phyloP scores from a whole-genome alignment of 1,284 basidiomycete genomes.

The Puccinia novopanici region DNA sequence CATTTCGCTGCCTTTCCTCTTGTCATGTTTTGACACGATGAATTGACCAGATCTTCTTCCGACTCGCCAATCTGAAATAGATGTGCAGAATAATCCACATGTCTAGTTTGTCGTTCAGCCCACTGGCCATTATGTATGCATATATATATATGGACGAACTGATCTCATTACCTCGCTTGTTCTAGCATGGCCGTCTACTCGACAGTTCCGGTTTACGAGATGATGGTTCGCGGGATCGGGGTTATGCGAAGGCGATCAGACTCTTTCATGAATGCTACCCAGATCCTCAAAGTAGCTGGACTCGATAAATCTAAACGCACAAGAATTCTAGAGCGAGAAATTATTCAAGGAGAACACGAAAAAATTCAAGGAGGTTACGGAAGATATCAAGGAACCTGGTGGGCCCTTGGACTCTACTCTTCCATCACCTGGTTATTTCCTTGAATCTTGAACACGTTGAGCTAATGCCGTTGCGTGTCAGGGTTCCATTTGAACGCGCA shows the following conservation, averaged over 20 bases:
- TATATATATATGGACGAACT: background rate
- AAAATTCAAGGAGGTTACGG: slow-evolving; percentile 99
- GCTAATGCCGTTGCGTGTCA: slow-evolving; percentile 57
- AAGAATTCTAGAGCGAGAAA: slow-evolving; percentile 97
- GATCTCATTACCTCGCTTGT: background rate
- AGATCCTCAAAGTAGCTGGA: slow-evolving; percentile 97
- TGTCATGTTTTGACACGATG: background rate
- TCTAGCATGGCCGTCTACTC: slow-evolving; percentile 59
- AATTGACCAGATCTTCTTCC: background rate
- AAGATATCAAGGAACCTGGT: slow-evolving; percentile 99
- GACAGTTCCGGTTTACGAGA: slow-evolving; percentile 61
- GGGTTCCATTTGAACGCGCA: slow-evolving; percentile 89
- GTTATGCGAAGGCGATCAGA: slow-evolving; percentile 95
- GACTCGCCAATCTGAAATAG: slow-evolving; percentile 23
- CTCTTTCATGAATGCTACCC: slow-evolving; percentile 91
- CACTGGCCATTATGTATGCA: background rate
- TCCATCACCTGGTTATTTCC: background rate
- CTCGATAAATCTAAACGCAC: slow-evolving; percentile 94
- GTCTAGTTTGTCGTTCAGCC: slow-evolving; percentile 38
- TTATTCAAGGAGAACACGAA: slow-evolving; percentile 91
- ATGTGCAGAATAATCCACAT: slow-evolving; percentile 46
- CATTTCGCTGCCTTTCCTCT: background rate
- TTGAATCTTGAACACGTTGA: background rate
- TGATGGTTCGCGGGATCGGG: slow-evolving; percentile 83
- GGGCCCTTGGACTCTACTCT: slow-evolving; percentile 54